A percentile compares a stretch with the other conserved stretches of the same genome.
Conservation (phyloP, 805 yeast species). For the Candida tallmaniae region DNA sequence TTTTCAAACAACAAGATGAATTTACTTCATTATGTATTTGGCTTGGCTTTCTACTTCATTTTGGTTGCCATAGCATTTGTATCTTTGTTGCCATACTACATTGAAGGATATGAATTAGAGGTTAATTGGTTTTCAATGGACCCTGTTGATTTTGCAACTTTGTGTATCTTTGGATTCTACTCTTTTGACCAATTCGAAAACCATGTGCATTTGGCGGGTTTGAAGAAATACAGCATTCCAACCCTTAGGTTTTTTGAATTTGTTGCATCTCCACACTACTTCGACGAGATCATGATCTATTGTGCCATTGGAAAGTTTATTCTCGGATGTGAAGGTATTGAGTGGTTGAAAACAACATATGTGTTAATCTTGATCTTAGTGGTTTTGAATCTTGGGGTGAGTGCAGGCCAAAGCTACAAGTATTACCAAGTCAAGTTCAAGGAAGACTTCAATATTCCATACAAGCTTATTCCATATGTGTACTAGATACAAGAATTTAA, state of each 20-base stretch:
- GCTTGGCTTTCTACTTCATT: constrained; percentile 53
- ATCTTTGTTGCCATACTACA: constrained; percentile 15
- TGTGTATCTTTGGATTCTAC: constrained; percentile 43
- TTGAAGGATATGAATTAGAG: constrained; percentile 1
- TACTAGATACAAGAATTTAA: constrained; percentile 4
- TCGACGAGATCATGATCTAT: constrained; percentile 62
- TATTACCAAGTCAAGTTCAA: constrained; percentile 38
- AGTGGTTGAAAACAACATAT: constrained; percentile 18
- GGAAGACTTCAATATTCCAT: constrained; percentile 22
- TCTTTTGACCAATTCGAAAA: constrained; percentile 51
- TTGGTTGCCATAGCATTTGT: constrained; percentile 37
- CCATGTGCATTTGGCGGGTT: constrained; percentile 45
- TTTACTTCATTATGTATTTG: constrained; percentile 62
- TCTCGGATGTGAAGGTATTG: constrained; percentile 12
- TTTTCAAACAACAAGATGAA: constrained; percentile 56
- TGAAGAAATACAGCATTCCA: constrained; percentile 58
- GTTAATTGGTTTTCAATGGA: constrained; percentile 3
- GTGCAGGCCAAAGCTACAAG: constrained; percentile 48
- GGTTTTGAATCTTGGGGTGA: constrained; percentile 45
- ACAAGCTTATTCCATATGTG: constrained; percentile 37
- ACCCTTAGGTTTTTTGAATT: constrained; percentile 42
- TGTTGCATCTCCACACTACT: constrained; percentile 65
- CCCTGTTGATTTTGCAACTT: constrained; percentile 17
- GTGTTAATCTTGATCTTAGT: constrained; percentile 29
- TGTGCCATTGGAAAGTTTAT: constrained; percentile 23